Conservation (phyloP, 2,329 filamentous ascomycete genomes). For the Sclerotinia spermophila region DNA sequence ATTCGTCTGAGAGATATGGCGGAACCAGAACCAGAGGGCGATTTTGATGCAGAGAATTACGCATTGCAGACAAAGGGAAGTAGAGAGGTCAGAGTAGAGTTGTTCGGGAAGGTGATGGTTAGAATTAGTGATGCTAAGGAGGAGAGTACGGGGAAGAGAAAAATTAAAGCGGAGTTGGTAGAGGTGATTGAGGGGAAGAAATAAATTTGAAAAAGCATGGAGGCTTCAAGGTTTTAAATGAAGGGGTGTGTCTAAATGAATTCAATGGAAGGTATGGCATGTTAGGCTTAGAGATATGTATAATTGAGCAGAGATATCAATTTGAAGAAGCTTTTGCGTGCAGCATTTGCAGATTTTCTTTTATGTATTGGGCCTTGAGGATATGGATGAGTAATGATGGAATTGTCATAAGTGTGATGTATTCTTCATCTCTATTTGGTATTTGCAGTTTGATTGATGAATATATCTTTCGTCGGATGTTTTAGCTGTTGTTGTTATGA, state of each 20-base stretch:
- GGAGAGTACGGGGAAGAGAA: slow-evolving; percentile 92
- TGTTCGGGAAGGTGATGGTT: slow-evolving; percentile 91
- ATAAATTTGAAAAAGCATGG: neutral
- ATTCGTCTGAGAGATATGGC: slow-evolving; percentile 83
- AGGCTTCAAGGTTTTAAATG: accelerated
- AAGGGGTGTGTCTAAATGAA: neutral
- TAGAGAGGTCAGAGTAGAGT: slow-evolving; percentile 60
- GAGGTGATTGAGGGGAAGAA: neutral
- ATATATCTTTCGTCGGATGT: too few relatives aligned
- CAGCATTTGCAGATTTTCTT: too few relatives aligned
- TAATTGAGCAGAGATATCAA: slow-evolving; percentile 12
- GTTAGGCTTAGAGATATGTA: neutral
- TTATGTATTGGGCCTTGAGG: too few relatives aligned
- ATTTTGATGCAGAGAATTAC: slow-evolving; percentile 85
- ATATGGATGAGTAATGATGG: too few relatives aligned
- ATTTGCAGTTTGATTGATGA: too few relatives aligned
- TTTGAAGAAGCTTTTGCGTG: neutral
- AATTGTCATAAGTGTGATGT: too few relatives aligned
- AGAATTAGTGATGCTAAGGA: slow-evolving; percentile 91
- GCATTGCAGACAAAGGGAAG: slow-evolving; percentile 60
- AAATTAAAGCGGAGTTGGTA: slow-evolving; percentile 72
- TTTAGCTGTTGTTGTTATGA: too few relatives aligned
- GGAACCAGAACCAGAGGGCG: slow-evolving; percentile 71
- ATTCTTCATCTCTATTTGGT: too few relatives aligned
- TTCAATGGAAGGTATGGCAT: neutral